Percentiles rank a stretch among this genome's conserved stretches.
These are phyloP conservation scores for Diaporthe sp. DNA, from an alignment of 2,329 filamentous ascomycete species.

Conservation along the genomic window DNA sequence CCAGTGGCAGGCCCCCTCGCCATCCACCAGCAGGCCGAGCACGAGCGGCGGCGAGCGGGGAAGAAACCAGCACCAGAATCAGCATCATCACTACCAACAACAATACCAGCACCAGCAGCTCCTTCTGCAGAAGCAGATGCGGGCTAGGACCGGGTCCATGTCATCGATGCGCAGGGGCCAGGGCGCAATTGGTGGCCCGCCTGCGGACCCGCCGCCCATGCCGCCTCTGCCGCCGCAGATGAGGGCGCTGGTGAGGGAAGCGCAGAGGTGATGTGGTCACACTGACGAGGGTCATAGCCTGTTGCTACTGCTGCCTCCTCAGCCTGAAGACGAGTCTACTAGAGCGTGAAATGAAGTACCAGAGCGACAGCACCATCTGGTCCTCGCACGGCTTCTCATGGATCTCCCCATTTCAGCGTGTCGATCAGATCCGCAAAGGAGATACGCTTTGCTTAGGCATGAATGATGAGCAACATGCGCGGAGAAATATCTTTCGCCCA, in stretches of 20 bases:
- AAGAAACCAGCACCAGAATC: neutral
- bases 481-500: neutral
- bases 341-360: neutral
- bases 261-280: constrained; percentile 3
- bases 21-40: constrained; percentile 19
- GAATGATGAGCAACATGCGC: neutral
- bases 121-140: constrained; percentile 17
- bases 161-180: constrained; percentile 29
- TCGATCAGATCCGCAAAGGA: neutral
- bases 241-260: constrained; percentile 29
- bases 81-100: neutral
- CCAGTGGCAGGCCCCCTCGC: constrained; percentile 18
- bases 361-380: no score
- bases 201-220: constrained; percentile 32
- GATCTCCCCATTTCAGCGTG: neutral
- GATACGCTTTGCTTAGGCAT: neutral
- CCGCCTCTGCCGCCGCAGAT: constrained; percentile 34
- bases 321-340: neutral
- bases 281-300: no score
- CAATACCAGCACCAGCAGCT: constrained; percentile 4
- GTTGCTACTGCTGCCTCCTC: neutral
- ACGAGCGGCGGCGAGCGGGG: constrained; percentile 37
- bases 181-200: neutral
- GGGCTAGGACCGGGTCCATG: constrained; percentile 26
- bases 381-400: neutral